Base-by-base conservation (phyloP, 345 rosid species). In the Isatis tinctoria region DNA sequence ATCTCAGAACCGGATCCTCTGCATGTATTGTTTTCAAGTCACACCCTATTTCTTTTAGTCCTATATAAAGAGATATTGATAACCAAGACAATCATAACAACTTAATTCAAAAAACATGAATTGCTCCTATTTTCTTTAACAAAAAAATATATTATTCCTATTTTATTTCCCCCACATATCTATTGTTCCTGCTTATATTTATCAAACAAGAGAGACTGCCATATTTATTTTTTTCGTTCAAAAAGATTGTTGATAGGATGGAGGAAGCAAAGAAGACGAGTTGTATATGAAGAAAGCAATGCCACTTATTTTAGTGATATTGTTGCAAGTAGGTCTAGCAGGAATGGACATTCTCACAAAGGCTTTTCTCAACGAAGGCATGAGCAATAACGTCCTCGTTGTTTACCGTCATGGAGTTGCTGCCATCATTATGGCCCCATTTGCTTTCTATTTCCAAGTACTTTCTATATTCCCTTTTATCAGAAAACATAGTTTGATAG, bases 261-360 rank as follows among this genome's bases (percentile, higher is more conserved):
- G 53, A 76, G 54, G 71, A 63, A 65, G 76, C 58, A 63, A 69
- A 37, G 67, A 82, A 45, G 43, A 68, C 65, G 24, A 56, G 37
- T 36, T 20, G 69, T 49, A 70, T 83, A 8, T n/a, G n/a, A 76
- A 60, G 26, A 87, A 73, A 67, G 44, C 77, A 57, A 91, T 88
- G 76, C 92, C 98, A 7, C 87, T 82, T 78, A 43, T 88, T 4
- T 89, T 82, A 37, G 87, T 89, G 22, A 65, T 86, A 41, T 84
- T 91, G 77, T 17, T 91, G 81, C 98, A 94, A 85, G 78, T 87
- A 3, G 98, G 98, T 4, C 60, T 91, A 9, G 90, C 95, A 2
- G 97, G 97, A 13, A 90, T 94, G 97, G 98, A 91, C 49, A 73
- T 90, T 65, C 81, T 90, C 18, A 76, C 90, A 13, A 94, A 94